A percentile compares a stretch with the other conserved stretches of the same genome.
phyloP scores from a whole-genome alignment of 345 rosid species.

The Chamaenerion angustifolium region DNA sequence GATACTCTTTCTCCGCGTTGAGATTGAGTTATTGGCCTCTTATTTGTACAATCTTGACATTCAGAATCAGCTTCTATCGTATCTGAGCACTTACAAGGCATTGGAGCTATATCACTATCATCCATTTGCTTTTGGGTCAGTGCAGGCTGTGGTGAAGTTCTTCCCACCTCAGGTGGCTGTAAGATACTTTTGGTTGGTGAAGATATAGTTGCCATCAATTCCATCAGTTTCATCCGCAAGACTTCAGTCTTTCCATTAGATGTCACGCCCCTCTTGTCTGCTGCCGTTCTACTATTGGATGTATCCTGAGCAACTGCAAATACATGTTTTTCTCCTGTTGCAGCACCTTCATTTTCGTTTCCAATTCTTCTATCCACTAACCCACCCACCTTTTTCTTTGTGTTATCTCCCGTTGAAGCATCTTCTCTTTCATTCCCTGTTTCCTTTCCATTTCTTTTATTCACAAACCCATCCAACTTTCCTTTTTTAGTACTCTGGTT shows the following conservation, averaged over 20 bases:
- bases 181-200: conserved; percentile 39
- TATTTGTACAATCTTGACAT: conserved; percentile 28
- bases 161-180: conserved; percentile 23
- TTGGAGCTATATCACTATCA: conserved; percentile 22
- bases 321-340: conserved; percentile 32
- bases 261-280: conserved; percentile 12
- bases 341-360: conserved; percentile 14
- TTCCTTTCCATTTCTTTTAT: conserved; percentile 24
- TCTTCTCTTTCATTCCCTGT: no score
- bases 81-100: conserved; percentile 47
- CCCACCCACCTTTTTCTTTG: no score
- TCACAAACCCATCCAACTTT: conserved; percentile 19
- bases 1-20: conserved; percentile 31
- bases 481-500: conserved; percentile 19
- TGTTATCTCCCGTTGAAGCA: no score
- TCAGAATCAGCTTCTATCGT: conserved; percentile 74
- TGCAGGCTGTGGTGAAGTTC: conserved; percentile 20
- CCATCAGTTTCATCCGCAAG: conserved; percentile 60
- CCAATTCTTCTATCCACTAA: no score
- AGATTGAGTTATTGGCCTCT: conserved; percentile 53
- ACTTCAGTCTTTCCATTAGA: conserved; percentile 34
- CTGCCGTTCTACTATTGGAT: conserved; percentile 21
- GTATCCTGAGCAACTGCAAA: conserved; percentile 25
- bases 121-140: conserved; percentile 13
- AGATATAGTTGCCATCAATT: conserved; percentile 55